Base-by-base conservation (phyloP, 2,329 filamentous ascomycete genomes). In the Cephalotrichum gorgonifer region DNA sequence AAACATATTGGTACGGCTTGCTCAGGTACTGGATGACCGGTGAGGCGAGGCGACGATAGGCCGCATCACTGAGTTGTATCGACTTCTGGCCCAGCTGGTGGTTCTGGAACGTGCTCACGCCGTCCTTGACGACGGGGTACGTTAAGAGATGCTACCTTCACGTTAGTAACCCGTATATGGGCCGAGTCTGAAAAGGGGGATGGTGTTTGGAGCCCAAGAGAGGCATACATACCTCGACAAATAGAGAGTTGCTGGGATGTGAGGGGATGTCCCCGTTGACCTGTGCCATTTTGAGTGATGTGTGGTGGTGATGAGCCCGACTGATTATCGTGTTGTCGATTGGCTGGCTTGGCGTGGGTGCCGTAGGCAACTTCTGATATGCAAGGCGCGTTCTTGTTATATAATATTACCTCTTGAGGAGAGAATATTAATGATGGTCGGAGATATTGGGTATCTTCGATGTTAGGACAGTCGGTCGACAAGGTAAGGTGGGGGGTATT, bases 51-150 rank as follows among this genome's bases (percentile, higher is more conserved):
- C 78, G 81, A 62, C 81, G 72, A 74, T 90, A 95, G 59, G 83
- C 83, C 52, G 81, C 78, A 62, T 86, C 79, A 64, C 84, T 79
- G 54, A 93, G 69, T 58, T 85, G 75, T 62, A 96, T 72, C 41
- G 88, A 90, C 70, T 84, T 89, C 65, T 88, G 83, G 62, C 87
- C 90, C 62, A 87, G 84, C 46, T 87, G 83, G 70, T 91, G 88
- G 62, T 78, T 73, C 69, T 89, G 87, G 77, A 94, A 84, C 62
- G 80, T 82, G 53, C 79, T 72, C 67, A 95, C 80, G 60, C 82
- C 73, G 66, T 95, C 88, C 62, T 79, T 80, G 62, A 96, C 78
- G 56, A 94, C 68, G 38, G 91, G 91, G 69, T 95, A 95, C 56
- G 83, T 84, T 58, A 82, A 75, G 54, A 96, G 76, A 64, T 96